Evolutionary conservation across 805 yeast species (phyloP).

Genomic region (Ogataea kodamae): DNA sequence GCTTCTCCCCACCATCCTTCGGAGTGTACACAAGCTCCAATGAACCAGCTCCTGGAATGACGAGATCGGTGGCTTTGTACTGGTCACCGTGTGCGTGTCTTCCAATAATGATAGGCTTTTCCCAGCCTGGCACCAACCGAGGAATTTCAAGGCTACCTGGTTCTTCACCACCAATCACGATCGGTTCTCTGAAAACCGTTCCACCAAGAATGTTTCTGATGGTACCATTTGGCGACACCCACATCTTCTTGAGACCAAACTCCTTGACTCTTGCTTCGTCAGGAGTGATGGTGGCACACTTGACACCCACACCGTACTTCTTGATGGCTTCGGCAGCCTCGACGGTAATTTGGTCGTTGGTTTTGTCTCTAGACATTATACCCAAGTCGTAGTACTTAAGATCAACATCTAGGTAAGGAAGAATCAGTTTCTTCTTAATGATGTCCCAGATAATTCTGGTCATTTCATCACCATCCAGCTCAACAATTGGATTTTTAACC

Average conservation of each 20-base stretch:
- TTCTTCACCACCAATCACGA: constrained; percentile 53
- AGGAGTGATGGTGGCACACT: constrained; percentile 84
- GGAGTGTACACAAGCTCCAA: constrained; percentile 67
- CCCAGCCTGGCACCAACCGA: constrained; percentile 75
- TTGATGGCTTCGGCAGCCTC: constrained; percentile 77
- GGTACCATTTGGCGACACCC: constrained; percentile 85
- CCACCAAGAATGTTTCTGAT: constrained; percentile 79
- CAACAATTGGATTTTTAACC: constrained; percentile 72
- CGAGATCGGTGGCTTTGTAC: constrained; percentile 74
- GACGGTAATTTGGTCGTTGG: constrained; percentile 69
- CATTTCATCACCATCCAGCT: constrained; percentile 84
- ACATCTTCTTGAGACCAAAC: constrained; percentile 71
- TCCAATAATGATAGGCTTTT: constrained; percentile 78
- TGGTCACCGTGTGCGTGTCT: constrained; percentile 87
- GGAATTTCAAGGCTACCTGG: constrained; percentile 52
- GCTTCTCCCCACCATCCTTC: constrained; percentile 47
- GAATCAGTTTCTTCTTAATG: constrained; percentile 63
- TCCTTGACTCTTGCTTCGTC: constrained; percentile 78
- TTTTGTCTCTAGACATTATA: constrained; percentile 62
- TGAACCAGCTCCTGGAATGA: constrained; percentile 63
- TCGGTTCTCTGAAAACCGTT: constrained; percentile 82
- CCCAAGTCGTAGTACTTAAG: constrained; percentile 75
- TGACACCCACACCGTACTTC: constrained; percentile 74
- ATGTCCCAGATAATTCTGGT: constrained; percentile 79
- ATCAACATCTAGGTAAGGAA: constrained; percentile 69